Evolutionary conservation across 2,329 filamentous ascomycete genomes (phyloP).

Genomic region (Chaetomium globosum): DNA sequence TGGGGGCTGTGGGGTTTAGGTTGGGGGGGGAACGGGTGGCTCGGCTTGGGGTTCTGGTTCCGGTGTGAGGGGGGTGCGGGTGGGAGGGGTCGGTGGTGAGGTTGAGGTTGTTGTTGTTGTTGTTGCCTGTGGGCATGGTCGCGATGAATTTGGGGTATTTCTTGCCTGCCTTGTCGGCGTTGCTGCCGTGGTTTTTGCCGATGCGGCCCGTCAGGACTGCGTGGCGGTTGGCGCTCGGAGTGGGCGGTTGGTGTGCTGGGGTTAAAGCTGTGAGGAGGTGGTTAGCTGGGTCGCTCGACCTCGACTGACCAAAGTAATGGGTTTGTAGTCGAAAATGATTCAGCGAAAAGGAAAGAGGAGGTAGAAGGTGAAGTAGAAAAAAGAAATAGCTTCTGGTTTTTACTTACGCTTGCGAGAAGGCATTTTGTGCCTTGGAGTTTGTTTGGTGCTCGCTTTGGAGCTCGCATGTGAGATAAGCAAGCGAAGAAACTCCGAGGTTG

Average conservation of each 20-base stretch:
- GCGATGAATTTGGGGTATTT: neutral
- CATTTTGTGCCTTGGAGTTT: neutral
- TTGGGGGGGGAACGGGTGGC: too few relatives aligned
- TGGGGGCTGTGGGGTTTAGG: neutral
- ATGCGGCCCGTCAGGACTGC: neutral
- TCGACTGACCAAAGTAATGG: neutral
- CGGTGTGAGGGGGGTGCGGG: too few relatives aligned
- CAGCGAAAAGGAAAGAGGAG: neutral
- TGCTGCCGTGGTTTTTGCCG: neutral
- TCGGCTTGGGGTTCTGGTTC: too few relatives aligned
- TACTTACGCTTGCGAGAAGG: constrained; percentile 1
- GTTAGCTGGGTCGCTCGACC: constrained; percentile 2
- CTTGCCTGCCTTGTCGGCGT: neutral
- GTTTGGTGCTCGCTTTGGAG: neutral
- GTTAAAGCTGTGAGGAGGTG: neutral
- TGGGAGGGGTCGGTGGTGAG: too few relatives aligned
- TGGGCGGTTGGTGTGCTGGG: neutral
- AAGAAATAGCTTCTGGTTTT: neutral
- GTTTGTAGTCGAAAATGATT: too few relatives aligned
- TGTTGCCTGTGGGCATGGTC: neutral
- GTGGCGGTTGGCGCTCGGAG: neutral
- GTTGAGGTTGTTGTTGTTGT: neutral
- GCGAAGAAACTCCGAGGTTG: neutral
- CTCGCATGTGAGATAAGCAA: neutral
- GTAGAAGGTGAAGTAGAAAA: neutral